These are phyloP conservation scores for Marvania coccoides DNA, from an alignment of 139 green algal species.

Conservation along the genomic window DNA sequence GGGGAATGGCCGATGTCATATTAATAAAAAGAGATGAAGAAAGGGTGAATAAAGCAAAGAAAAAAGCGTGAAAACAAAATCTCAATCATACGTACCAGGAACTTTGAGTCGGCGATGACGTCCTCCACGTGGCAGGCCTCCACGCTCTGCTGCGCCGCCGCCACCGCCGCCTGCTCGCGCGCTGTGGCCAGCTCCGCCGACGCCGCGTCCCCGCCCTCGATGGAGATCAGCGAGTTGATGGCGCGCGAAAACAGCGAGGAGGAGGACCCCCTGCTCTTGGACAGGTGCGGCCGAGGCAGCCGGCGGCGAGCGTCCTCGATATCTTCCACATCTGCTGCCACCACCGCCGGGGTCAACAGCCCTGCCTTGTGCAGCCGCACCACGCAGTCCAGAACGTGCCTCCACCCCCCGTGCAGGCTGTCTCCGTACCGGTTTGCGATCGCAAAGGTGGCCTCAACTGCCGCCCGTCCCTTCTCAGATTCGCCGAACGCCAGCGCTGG, in stretches of 20 bases:
- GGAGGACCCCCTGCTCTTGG: not conserved
- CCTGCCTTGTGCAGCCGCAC: slow-evolving; percentile 71
- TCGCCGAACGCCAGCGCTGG: slow-evolving; percentile 60
- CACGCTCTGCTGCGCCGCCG: slow-evolving; percentile 33
- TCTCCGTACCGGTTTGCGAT: slow-evolving; percentile 81
- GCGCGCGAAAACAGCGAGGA: slow-evolving; percentile 25
- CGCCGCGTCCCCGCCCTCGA: slow-evolving; percentile 29
- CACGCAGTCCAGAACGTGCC: slow-evolving; percentile 77
- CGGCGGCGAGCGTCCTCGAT: not conserved
- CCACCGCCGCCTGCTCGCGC: slow-evolving; percentile 16
- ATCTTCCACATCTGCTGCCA: slow-evolving; percentile 19
- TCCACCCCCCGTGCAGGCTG: slow-evolving; percentile 70
- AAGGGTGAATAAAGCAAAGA: not conserved
- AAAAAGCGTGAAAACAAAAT: not conserved
- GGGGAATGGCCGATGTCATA: too few species aligned
- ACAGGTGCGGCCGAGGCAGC: slow-evolving; percentile 2
- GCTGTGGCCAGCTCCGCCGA: slow-evolving; percentile 13
- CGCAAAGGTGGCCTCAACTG: slow-evolving; percentile 64
- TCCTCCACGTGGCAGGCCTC: slow-evolving; percentile 73
- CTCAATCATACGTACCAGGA: slow-evolving; percentile 48
- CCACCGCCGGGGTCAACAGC: slow-evolving; percentile 53
- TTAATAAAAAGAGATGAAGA: too few species aligned
- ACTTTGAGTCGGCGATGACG: slow-evolving; percentile 82
- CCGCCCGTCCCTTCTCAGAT: slow-evolving; percentile 55
- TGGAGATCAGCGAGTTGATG: slow-evolving; percentile 35